Evolutionary conservation across 257 asterid genomes (phyloP).

Genomic region (Mitragyna speciosa): DNA sequence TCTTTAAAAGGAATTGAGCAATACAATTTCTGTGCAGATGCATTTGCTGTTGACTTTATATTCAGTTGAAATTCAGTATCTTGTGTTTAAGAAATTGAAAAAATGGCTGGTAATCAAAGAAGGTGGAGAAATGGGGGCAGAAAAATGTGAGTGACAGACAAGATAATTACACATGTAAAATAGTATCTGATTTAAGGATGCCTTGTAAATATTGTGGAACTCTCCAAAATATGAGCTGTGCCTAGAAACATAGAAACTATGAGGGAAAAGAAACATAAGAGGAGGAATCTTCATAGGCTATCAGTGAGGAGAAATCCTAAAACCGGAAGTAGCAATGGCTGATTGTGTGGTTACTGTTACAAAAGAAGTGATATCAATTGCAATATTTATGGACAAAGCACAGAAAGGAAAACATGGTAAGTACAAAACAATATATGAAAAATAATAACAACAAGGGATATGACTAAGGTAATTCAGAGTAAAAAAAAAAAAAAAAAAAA

Average conservation of each 20-base stretch:
- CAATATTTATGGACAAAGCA: background rate
- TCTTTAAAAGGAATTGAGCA: background rate
- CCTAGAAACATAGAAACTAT: background rate
- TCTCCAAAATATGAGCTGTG: background rate
- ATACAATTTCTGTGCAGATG: background rate
- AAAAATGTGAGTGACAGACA: background rate
- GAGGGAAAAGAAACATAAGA: background rate
- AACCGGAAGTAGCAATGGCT: background rate
- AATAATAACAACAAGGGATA: background rate
- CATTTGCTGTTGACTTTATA: background rate
- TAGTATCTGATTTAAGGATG: background rate
- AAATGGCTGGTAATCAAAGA: background rate
- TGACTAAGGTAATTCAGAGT: background rate
- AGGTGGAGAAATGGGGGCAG: background rate
- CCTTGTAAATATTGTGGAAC: background rate
- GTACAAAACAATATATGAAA: background rate
- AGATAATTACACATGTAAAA: background rate
- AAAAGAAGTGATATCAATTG: background rate
- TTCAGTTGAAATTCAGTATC: background rate
- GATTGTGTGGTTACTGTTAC: background rate
- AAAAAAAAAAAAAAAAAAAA: background rate
- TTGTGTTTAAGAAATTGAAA: background rate
- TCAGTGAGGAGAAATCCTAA: slow-evolving; percentile 1
- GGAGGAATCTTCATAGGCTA: background rate
- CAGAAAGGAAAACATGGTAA: background rate